Percentiles rank a stretch among this genome's conserved stretches.
phyloP scores from a whole-genome alignment of 805 yeast species.

The Candida glaebosa region DNA sequence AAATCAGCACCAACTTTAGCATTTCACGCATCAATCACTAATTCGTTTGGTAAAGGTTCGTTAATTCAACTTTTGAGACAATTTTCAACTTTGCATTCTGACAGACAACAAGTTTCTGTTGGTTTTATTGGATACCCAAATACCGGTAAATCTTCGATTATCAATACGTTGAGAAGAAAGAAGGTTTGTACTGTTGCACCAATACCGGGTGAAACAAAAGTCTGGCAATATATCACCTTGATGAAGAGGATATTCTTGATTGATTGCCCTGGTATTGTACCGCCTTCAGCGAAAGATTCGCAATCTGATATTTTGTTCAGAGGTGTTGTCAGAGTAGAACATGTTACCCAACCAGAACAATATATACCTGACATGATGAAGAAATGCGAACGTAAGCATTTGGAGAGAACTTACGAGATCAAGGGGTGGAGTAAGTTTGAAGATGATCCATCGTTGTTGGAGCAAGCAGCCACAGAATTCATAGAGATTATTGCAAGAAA shows the following conservation, averaged over 20 bases:
- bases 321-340: slow-evolving; percentile 99
- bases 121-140: slow-evolving; percentile 98
- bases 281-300: slow-evolving; percentile 85
- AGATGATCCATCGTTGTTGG: slow-evolving; percentile 45
- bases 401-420: slow-evolving; percentile 93
- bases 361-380: slow-evolving; percentile 82
- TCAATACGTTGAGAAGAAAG: slow-evolving; percentile 88
- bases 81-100: slow-evolving; percentile 84
- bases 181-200: slow-evolving; percentile 98
- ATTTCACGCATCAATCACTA: slow-evolving; percentile 95
- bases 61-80: slow-evolving; percentile 90
- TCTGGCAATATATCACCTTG: slow-evolving; percentile 96
- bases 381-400: slow-evolving; percentile 83
- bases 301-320: slow-evolving; percentile 90
- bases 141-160: slow-evolving; percentile 96
- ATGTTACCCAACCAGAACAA: slow-evolving; percentile 92
- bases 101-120: slow-evolving; percentile 92
- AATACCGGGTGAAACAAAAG: slow-evolving; percentile 98
- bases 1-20: slow-evolving; percentile 93
- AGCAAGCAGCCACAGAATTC: slow-evolving; percentile 56
- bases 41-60: slow-evolving; percentile 97
- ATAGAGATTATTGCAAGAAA: slow-evolving; percentile 89
- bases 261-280: slow-evolving; percentile 99
- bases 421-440: slow-evolving; percentile 72
- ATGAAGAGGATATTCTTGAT: slow-evolving; percentile 94